A percentile compares a stretch with the other conserved stretches of the same genome.
These are phyloP conservation scores for Pseudoturritis turrita DNA, from an alignment of 345 rosid species.

Conservation along the genomic window DNA sequence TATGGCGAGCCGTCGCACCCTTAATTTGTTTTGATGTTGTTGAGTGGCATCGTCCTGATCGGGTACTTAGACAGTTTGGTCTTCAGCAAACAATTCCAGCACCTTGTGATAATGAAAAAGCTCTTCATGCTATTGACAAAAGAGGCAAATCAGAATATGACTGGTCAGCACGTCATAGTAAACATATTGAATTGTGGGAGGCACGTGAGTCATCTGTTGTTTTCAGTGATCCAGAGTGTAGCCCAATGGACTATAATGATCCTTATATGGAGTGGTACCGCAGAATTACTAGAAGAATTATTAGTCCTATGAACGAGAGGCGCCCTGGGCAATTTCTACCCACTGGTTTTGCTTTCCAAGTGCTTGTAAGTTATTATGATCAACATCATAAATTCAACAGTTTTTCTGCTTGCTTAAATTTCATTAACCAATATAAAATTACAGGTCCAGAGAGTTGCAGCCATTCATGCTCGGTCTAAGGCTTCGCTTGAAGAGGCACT, in stretches of 20 bases:
- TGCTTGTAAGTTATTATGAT: conserved; percentile 27
- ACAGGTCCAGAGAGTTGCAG: conserved; percentile 37
- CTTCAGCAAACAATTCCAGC: conserved; percentile 33
- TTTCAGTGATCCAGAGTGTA: conserved; percentile 25
- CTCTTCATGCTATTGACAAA: conserved; percentile 39
- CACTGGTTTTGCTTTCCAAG: conserved; percentile 39
- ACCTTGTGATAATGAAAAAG: conserved; percentile 34
- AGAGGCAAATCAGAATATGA: conserved; percentile 37
- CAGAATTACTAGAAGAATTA: conserved; percentile 34
- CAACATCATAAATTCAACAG: not conserved
- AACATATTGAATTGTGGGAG: conserved; percentile 33
- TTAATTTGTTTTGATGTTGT: conserved; percentile 37
- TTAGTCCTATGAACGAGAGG: conserved; percentile 39
- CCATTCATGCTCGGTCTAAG: conserved; percentile 34
- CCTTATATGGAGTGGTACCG: conserved; percentile 42
- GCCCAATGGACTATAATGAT: conserved; percentile 37
- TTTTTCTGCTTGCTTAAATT: not conserved
- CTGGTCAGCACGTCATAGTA: conserved; percentile 39
- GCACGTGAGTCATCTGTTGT: conserved; percentile 33
- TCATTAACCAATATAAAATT: not conserved
- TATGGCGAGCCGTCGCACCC: conserved; percentile 33
- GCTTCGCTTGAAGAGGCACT: conserved; percentile 35
- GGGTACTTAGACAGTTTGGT: conserved; percentile 37
- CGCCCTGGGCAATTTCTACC: conserved; percentile 40
- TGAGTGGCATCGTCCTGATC: conserved; percentile 40